Evolutionary conservation across 208 protist species (phyloP), one percentile per base, ranked within the genome.

Genomic region (Eutreptiella sp.): DNA sequence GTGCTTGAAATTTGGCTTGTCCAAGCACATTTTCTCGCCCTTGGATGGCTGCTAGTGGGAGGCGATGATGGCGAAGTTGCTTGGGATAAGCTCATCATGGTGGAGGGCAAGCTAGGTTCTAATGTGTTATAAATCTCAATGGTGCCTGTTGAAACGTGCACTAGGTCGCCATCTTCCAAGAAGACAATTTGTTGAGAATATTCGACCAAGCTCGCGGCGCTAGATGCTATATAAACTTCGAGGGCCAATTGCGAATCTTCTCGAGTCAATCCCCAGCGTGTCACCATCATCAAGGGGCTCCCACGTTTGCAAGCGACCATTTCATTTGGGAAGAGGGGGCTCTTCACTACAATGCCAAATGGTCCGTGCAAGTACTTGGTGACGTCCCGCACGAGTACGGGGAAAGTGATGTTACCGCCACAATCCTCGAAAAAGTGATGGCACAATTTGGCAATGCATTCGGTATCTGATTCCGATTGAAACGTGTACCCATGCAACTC

Each of bases 121-220:
- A 65, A 77, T n/a, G n/a, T 16, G 36, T 41, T 41, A 70, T 80
- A 88, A 45, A 91, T 77, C 28, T 54, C 33, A 4, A 88, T 33
- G 14, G 35, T 29, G 9, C 83, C 74, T 9, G 76, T 35, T 14
- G 47, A 32, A 55, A 89, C 80, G 65, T 91, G 73, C 32, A 81
- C 81, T 11, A 97, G 70, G 50, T 98, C 94, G 36, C 80, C 66
- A 58, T 98, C 89, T 43, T 97, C 89, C 2, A 98, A 66, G 66
- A 91, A 95, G 11, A 94, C 80, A 11, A 94, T 89, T 39, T 89
- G 73, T 31, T 62, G 46, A 14, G 94, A 97, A 77, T 94, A 76
- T 53, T 87, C 71, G 19, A 87, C 66, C 38, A 98, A 89, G 19
- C 93, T 90, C 38, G 83, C 83, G 32, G 83, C 79, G 73, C 98